Conservation (phyloP, 2,329 filamentous ascomycete genomes). For the Sporothrix phasma region DNA sequence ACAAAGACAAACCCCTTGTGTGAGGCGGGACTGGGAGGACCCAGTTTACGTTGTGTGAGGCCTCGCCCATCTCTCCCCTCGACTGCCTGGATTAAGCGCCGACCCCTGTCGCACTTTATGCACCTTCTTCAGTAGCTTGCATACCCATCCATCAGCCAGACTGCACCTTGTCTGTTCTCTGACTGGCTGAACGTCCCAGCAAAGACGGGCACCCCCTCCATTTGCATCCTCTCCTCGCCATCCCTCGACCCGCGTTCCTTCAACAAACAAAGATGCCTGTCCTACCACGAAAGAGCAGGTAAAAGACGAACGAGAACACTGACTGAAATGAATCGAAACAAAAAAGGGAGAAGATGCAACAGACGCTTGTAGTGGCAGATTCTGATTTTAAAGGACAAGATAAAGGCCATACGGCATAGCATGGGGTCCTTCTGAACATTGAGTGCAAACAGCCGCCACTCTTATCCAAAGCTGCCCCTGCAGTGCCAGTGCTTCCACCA, state of each 20-base stretch:
- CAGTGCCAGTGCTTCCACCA: not conserved
- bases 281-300: not conserved
- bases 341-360: not conserved
- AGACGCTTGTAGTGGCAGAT: no score
- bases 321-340: not conserved
- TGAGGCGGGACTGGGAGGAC: not conserved
- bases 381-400: no score
- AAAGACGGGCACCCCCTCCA: constrained; percentile 30
- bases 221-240: constrained; percentile 15
- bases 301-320: not conserved
- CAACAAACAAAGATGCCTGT: not conserved
- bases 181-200: constrained; percentile 25
- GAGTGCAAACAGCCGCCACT: not conserved
- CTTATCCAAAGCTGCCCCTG: no score
- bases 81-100: constrained; percentile 43
- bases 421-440: no score
- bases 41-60: not conserved
- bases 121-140: constrained; percentile 31
- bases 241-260: not conserved
- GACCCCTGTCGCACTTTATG: constrained; percentile 41
- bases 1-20: not conserved
- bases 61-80: not conserved
- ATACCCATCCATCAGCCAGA: constrained; percentile 23
- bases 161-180: constrained; percentile 22
- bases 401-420: no score